Evolutionary conservation across 495 filamentous ascomycete species (phyloP), one percentile per base, ranked within the genome.

Genomic region (Aspergillus biplanus): DNA sequence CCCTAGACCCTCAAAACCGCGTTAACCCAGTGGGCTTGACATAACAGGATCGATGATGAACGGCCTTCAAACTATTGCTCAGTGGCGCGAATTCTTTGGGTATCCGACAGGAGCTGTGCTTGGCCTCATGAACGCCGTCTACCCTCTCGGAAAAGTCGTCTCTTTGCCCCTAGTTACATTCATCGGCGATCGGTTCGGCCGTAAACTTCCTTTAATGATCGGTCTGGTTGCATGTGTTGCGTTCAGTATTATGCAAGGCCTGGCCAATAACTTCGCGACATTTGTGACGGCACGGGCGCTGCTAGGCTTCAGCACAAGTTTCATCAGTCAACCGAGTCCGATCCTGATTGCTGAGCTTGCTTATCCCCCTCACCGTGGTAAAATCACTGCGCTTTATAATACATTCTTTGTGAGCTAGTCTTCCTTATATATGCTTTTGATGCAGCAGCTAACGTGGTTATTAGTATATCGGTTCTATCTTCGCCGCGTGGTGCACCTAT

Each of bases 91-190:
- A 16, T 75, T 68, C 48, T 73, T 77, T 54, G 58, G 67, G 15
- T 62, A 83, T 61, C 87, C 87, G 1, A 55, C 70, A 15, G 83
- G 82, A 12, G 71, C 80, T 5, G 67, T 73, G 61, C 82, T 87
- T n/a, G 88, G 87, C 69, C 76, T 89, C 35, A 79, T 90, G 21
- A 85, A 83, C 60, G 85, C 86, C 16, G 83, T 87, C 66, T 86
- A 89, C 75, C 85, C 85, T 68, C 83, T 89, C 59, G 87, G 87
- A 65, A 83, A 80, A 63, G 79, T 90, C 58, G 47, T 70, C 11
- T 54, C 62, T 16, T 56, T 71, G 0, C 69, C 67, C 0, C 9
- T 21, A 3, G 33, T 35, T 9, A 18, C 11, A 1, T 49, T 11
- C 6, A n/a, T 48, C 16, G 9, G 5, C 0, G 56, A 58, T 32